Evolutionary conservation across 768 basidiomycete species (phyloP), one percentile per base, ranked within the genome.

Genomic region (Tricholoma matsutake): DNA sequence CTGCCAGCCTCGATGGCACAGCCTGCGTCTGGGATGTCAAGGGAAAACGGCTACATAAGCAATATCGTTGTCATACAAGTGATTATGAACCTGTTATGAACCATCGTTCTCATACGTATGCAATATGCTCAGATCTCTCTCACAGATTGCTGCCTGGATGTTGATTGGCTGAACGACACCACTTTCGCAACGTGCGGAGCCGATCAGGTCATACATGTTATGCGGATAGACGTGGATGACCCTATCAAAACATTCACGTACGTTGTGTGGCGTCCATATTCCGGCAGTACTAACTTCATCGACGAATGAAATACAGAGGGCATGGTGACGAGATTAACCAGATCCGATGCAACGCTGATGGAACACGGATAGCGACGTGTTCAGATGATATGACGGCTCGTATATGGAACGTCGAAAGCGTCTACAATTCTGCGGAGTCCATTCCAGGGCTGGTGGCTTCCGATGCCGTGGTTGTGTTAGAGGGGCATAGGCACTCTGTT

Each of bases 321-420:
- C 92, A 94, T 65, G 77, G 75, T 18, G 82, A 86, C 60, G 92
- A 94, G 70, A 81, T 94, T 63, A 94, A 91, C 67, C 86, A 91
- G 70, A 81, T 94, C 54, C 87, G 85, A 69, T 83, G 82, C 64
- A 92, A 89, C 62, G 76, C 83, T 14, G 75, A 81, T n/a, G 76
- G 82, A 37, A 90, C 87, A 31, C 81, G 83, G 43, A 69, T 94
- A 47, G 91, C 90, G 11, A 89, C 91, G 5, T 92, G 90, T 70
- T 91, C 92, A 0, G 92, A 94, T 67, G 92, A 94, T 64, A 76
- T 77, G 63, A 91, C 90, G 0, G 87, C 89, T 18, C 85, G 88
- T 37, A 81, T 94, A 65, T 94, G 91, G 91, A 80, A 83, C 57
- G 74, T 90, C 54, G 83, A 83, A 56, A 78, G 79, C 54, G 65